Conservation (phyloP, 208 protist species). For the Trypanosoma caninum region DNA sequence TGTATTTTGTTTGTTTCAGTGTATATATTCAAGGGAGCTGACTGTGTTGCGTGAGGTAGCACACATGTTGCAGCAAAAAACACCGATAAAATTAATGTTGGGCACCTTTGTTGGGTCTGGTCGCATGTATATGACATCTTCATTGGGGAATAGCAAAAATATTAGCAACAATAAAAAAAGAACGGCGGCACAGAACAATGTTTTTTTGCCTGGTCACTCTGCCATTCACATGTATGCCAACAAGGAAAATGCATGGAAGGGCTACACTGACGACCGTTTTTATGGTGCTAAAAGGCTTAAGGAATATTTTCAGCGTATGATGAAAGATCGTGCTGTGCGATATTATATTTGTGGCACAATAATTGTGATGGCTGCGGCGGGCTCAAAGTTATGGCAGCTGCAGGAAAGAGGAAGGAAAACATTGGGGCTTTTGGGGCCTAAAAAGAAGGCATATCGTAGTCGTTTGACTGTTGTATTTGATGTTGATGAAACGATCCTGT, state of each 20-base stretch:
- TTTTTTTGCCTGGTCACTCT: slow-evolving; percentile 18
- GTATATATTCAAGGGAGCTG: no score
- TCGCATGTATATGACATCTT: neutral
- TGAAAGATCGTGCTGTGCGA: slow-evolving; percentile 59
- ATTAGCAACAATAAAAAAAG: neutral
- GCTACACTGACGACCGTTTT: slow-evolving; percentile 80
- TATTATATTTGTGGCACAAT: slow-evolving; percentile 82
- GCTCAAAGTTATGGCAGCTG: slow-evolving; percentile 59
- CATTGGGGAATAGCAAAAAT: neutral
- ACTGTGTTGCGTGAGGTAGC: no score
- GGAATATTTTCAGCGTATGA: slow-evolving; percentile 69
- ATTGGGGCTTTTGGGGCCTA: slow-evolving; percentile 72
- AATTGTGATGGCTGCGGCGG: slow-evolving; percentile 39
- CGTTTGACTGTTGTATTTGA: slow-evolving; percentile 84
- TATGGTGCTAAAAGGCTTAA: slow-evolving; percentile 77
- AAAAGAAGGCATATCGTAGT: slow-evolving; percentile 75
- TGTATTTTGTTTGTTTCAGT: no score
- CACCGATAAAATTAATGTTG: no score
- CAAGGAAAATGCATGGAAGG: slow-evolving; percentile 84
- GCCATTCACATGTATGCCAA: slow-evolving; percentile 86
- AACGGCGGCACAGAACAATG: neutral
- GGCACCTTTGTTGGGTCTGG: neutral
- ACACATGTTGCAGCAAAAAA: no score
- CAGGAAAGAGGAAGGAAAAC: slow-evolving; percentile 42
- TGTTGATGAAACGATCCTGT: slow-evolving; percentile 88